A percentile compares a stretch with the other conserved stretches of the same genome.
Evolutionary conservation across 345 rosid species (phyloP).

Genomic region (Boechera divaricarpa): DNA sequence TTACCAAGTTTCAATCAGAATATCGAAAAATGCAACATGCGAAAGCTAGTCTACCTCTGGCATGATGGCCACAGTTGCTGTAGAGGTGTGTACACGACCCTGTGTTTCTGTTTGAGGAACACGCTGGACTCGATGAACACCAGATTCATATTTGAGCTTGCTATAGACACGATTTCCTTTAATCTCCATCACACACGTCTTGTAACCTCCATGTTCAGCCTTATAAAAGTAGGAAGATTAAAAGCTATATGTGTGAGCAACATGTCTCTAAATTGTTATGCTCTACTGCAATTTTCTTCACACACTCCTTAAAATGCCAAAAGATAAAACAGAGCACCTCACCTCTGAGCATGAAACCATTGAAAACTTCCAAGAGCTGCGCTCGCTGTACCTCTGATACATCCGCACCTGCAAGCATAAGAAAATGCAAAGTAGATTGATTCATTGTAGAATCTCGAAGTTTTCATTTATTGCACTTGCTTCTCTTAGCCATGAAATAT

Average conservation of each 20-base stretch:
- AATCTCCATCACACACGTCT: constrained; percentile 91
- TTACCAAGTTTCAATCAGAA: constrained; percentile 14
- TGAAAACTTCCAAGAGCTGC: constrained; percentile 74
- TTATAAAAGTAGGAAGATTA: constrained; percentile 41
- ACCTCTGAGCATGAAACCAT: constrained; percentile 85
- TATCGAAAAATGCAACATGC: constrained; percentile 2
- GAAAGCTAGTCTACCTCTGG: constrained; percentile 67
- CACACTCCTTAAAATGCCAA: neutral
- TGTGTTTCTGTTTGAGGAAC: constrained; percentile 98
- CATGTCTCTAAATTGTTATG: constrained; percentile 25
- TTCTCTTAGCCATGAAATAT: constrained; percentile 19
- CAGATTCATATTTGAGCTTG: constrained; percentile 92
- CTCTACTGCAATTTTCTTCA: neutral
- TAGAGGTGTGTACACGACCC: constrained; percentile 96
- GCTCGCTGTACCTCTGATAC: constrained; percentile 90
- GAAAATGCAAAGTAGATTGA: constrained; percentile 22
- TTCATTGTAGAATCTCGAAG: constrained; percentile 18
- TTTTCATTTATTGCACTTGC: constrained; percentile 9
- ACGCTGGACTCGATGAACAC: constrained; percentile 95
- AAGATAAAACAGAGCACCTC: constrained; percentile 15
- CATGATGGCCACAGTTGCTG: constrained; percentile 98
- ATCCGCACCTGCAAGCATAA: constrained; percentile 64
- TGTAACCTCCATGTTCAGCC: constrained; percentile 97
- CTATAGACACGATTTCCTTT: constrained; percentile 89
- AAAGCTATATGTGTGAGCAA: constrained; percentile 5